Evolutionary conservation across 1,284 basidiomycete genomes (phyloP).

Genomic region (Apiotrichum akiyoshidainum): DNA sequence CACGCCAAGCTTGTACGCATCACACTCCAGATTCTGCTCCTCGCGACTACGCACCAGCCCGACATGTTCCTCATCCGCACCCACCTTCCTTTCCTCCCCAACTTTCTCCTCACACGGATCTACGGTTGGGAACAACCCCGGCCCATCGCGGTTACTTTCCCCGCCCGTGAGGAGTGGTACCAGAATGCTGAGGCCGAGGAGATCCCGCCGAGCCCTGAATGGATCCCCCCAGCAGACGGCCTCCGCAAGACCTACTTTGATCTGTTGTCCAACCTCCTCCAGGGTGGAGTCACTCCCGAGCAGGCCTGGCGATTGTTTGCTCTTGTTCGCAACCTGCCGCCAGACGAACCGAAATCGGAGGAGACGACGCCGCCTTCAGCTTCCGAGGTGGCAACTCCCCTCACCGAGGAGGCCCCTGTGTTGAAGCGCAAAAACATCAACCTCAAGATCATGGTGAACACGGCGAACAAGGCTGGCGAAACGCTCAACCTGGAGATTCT

Average conservation of each 20-base stretch:
- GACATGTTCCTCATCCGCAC: conserved; percentile 32
- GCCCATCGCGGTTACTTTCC: conserved; percentile 39
- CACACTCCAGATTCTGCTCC: conserved; percentile 28
- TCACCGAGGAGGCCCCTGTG: neutral
- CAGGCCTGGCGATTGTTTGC: conserved; percentile 43
- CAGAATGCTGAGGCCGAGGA: conserved; percentile 20
- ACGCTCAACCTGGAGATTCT: conserved; percentile 42
- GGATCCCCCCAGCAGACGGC: conserved; percentile 21
- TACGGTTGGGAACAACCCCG: conserved; percentile 33
- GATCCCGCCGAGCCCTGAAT: conserved; percentile 15
- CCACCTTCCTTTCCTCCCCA: conserved; percentile 32
- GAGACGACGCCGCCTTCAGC: neutral
- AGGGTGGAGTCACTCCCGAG: conserved; percentile 36
- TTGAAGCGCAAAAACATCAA: neutral
- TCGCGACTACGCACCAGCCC: conserved; percentile 11
- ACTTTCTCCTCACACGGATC: conserved; percentile 35
- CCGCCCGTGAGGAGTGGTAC: conserved; percentile 35
- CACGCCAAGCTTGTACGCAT: conserved; percentile 21
- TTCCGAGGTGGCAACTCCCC: neutral
- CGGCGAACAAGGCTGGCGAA: conserved; percentile 7
- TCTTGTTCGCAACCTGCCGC: conserved; percentile 32
- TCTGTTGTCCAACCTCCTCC: conserved; percentile 34
- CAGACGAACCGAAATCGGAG: neutral
- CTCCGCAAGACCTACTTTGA: conserved; percentile 34
- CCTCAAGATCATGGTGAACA: neutral